Evolutionary conservation across 352 stramenopile species (phyloP).

Genomic region (Phytophthora meadii): DNA sequence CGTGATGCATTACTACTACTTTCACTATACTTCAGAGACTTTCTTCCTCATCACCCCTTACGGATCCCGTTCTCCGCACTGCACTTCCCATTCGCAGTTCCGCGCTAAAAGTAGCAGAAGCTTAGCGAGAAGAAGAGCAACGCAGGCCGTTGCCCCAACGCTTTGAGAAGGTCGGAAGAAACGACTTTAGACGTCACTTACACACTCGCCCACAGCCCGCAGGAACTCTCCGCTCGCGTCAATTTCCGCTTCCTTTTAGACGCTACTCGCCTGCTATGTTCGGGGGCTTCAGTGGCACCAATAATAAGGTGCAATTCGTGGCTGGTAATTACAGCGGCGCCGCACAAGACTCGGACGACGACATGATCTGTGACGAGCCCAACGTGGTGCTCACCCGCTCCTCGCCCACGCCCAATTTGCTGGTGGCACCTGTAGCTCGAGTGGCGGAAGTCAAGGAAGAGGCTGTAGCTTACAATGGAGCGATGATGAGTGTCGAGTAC

Average conservation of each 20-base stretch:
- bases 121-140: slow-evolving; percentile 2
- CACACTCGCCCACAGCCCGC: slow-evolving; percentile 26
- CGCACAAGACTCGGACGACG: slow-evolving; percentile 57
- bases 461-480: slow-evolving; percentile 17
- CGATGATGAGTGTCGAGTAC: slow-evolving; percentile 37
- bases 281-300: slow-evolving; percentile 18
- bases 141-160: slow-evolving; percentile 13
- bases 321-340: slow-evolving; percentile 42
- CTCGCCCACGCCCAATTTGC: slow-evolving; percentile 51
- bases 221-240: slow-evolving; percentile 9
- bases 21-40: slow-evolving; percentile 4
- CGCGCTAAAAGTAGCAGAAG: slow-evolving; percentile 44
- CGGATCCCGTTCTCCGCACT: slow-evolving; percentile 19
- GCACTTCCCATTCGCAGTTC: slow-evolving; percentile 40
- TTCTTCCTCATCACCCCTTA: slow-evolving; percentile 27
- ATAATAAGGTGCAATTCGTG: slow-evolving; percentile 52
- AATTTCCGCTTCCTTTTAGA: slow-evolving; percentile 9
- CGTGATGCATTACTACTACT: not conserved
- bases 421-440: slow-evolving; percentile 35
- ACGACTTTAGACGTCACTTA: slow-evolving; percentile 42
- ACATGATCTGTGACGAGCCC: slow-evolving; percentile 47
- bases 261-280: slow-evolving; percentile 26
- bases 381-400: slow-evolving; percentile 61
- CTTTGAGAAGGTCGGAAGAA: slow-evolving; percentile 19
- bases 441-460: slow-evolving; percentile 42